Conservation (phyloP, 306 rosid species). For the Acacia crassicarpa region DNA sequence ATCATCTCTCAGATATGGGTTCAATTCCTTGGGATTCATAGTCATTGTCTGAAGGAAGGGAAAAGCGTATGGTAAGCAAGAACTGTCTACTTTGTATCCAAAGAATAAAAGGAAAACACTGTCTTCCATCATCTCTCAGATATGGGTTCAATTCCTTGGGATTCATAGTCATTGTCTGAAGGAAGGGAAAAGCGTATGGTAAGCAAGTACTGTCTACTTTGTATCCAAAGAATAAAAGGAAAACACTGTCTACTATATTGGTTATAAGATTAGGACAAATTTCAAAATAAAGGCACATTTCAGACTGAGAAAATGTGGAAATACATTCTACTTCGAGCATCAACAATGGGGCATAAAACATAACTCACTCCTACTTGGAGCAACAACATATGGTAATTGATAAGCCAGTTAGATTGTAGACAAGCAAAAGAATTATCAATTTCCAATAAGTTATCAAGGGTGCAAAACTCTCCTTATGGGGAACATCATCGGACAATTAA, state of each 20-base stretch:
- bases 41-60: conserved; percentile 36
- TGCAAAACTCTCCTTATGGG: background rate
- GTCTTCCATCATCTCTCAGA: conserved; percentile 63
- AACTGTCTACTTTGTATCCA: background rate
- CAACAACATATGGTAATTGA: background rate
- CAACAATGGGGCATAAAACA: conserved; percentile 12
- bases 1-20: conserved; percentile 77
- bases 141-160: conserved; percentile 90
- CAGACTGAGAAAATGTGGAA: conserved; percentile 2
- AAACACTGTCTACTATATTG: conserved; percentile 17
- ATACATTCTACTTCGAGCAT: background rate
- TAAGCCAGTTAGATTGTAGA: background rate
- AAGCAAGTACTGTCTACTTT: conserved; percentile 14
- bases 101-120: background rate
- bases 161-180: conserved; percentile 52
- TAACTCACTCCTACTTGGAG: conserved; percentile 7
- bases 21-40: conserved; percentile 76
- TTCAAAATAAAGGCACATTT: background rate
- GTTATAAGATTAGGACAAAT: conserved; percentile 8
- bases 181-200: background rate
- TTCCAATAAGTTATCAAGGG: background rate
- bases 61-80: background rate
- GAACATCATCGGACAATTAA: background rate
- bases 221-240: background rate
- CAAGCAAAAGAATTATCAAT: background rate